phyloP scores from a whole-genome alignment of 2,329 filamentous ascomycete genomes.

The Trichoderma gracile region DNA sequence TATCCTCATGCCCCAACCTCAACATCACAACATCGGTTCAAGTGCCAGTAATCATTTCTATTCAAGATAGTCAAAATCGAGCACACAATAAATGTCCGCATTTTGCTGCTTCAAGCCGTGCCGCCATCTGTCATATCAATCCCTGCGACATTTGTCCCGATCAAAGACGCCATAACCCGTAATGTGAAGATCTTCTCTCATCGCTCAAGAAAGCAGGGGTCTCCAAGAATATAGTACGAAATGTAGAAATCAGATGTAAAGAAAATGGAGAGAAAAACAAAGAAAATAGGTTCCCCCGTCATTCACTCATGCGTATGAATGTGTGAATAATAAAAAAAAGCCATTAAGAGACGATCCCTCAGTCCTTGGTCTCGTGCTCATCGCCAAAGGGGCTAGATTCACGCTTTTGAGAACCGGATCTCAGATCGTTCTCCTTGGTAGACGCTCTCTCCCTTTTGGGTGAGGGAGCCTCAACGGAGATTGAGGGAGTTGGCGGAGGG shows the following conservation, averaged over 20 bases:
- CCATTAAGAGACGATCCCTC: constrained; percentile 25
- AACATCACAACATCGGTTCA: too few species aligned
- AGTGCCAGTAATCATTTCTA: constrained; percentile 31
- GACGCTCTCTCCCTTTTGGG: neutral
- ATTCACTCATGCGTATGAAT: constrained; percentile 27
- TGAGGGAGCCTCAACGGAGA: constrained; percentile 9
- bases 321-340: constrained; percentile 26
- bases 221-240: constrained; percentile 33
- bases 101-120: constrained; percentile 30
- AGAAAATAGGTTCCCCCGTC: neutral
- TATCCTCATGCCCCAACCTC: too few species aligned
- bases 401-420: constrained; percentile 33
- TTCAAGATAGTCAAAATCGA: constrained; percentile 29
- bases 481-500: constrained; percentile 43
- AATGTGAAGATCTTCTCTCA: constrained; percentile 28
- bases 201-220: constrained; percentile 30
- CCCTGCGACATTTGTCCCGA: constrained; percentile 32
- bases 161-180: constrained; percentile 35
- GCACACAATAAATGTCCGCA: constrained; percentile 30
- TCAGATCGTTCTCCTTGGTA: constrained; percentile 29
- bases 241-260: constrained; percentile 19
- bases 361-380: constrained; percentile 57
- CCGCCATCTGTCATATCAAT: constrained; percentile 36
- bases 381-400: constrained; percentile 58
- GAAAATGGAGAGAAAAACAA: neutral